Conservation (phyloP, 192 early-diverging fungal species). For the Borealophlyctis nickersoniae region DNA sequence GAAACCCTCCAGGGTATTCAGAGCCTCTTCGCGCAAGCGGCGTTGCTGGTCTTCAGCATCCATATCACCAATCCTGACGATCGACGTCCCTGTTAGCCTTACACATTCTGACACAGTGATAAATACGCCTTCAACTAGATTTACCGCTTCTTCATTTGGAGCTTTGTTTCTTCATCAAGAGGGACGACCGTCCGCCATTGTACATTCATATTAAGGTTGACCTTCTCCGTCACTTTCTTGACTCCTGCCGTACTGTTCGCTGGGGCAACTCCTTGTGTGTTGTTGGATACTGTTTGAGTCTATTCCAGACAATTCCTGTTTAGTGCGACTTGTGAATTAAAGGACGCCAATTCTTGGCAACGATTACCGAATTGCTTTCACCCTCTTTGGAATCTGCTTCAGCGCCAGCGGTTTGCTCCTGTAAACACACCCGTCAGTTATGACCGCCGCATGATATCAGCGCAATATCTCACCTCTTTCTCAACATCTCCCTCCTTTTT, state of each 20-base stretch:
- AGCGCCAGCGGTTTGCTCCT: too few species aligned
- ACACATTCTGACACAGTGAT: conserved; percentile 29
- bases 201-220: conserved; percentile 58
- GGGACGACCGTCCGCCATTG: conserved; percentile 54
- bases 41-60: conserved; percentile 71
- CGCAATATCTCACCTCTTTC: too few species aligned
- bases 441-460: too few species aligned
- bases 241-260: conserved; percentile 9
- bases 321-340: too few species aligned
- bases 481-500: conserved; percentile 8
- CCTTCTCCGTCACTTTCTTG: conserved; percentile 50
- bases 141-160: conserved; percentile 33
- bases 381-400: conserved; percentile 39
- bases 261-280: too few species aligned
- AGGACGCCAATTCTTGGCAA: conserved; percentile 28
- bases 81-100: background rate
- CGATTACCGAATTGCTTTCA: conserved; percentile 41
- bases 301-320: too few species aligned
- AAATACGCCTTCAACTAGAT: background rate
- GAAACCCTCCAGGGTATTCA: conserved; percentile 87
- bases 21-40: conserved; percentile 72
- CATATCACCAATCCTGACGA: conserved; percentile 55
- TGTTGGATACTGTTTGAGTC: too few species aligned
- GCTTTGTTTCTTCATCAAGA: conserved; percentile 37
- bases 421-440: too few species aligned